Base-by-base conservation (phyloP, 2,329 filamentous ascomycete genomes). In the Stenocarpella maydis region DNA sequence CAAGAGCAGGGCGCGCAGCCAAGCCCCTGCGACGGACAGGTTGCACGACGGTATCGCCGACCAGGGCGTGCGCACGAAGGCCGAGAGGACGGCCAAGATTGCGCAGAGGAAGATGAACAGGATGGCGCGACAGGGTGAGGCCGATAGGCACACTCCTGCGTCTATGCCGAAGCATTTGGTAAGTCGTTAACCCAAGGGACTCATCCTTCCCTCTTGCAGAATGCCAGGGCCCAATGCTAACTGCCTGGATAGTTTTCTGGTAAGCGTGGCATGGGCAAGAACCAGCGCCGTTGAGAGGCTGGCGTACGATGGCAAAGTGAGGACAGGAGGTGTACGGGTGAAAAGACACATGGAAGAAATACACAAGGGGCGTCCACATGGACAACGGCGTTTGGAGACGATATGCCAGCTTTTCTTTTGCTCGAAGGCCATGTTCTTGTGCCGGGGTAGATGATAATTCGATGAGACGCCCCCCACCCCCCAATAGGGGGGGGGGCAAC, bases 21-120 rank as follows among this genome's bases (percentile, higher is more conserved):
- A 88, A 78, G 70, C 67, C 17, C 88, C 85, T 63, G 83, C 84
- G 45, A 82, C 81, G 65, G 94, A 94, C 82, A 87, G 93, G 77
- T 87, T 89, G 72, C 90, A 91, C 34, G 93, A 94, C 73, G 94
- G 93, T 83, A 91, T 98, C 50, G 87, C 86, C 70, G 88, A 92
- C 77, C 87, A 89, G 73, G 81, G 79, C 66, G 84, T 87, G 61
- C 88, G 92, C 74, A 87, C 85, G 71, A 97, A 95, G 88, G 94
- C 93, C 45, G 95, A 97, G 81, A 90, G 91, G 77, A 85, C 97
- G 79, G 87, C 90, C 78, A 98, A 97, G 87, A 83, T 99, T 79
- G 87, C 91, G 76, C 97, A 99, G 90, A 94, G 95, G 87, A 95
- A 94, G 89, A 98, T 97, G 94, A 99, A 99, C 86, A 90, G 95